Percentiles rank a stretch among this genome's conserved stretches.
Evolutionary conservation across 108 stramenopile species (phyloP).

Genomic region (Nannochloropsis salina): DNA sequence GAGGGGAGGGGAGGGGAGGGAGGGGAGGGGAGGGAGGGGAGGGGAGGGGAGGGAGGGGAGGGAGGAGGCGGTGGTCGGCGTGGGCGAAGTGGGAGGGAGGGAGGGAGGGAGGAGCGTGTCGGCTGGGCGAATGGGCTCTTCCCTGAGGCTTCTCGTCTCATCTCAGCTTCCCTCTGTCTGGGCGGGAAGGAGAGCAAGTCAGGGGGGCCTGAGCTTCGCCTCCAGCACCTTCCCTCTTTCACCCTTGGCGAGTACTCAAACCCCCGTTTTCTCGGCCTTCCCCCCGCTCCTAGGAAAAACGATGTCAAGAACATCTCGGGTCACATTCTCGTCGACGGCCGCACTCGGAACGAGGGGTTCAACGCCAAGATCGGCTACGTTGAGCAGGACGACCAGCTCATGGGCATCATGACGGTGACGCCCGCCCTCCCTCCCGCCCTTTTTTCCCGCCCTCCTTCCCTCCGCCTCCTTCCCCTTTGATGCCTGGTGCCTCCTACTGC

Average conservation of each 20-base stretch:
- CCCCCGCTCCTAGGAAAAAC: background rate
- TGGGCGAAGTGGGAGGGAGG: too few species aligned
- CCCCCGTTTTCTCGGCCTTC: background rate
- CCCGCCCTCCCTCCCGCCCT: background rate
- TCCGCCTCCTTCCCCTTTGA: background rate
- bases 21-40: too few species aligned
- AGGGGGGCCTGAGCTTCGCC: too few species aligned
- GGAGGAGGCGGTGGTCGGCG: too few species aligned
- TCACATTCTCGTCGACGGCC: background rate
- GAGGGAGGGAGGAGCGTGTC: background rate
- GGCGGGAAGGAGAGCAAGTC: too few species aligned
- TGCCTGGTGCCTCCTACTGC: background rate
- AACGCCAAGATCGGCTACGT: slow-evolving; percentile 4
- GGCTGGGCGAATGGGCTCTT: background rate
- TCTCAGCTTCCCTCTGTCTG: background rate
- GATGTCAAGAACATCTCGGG: background rate
- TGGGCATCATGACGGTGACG: slow-evolving; percentile 3
- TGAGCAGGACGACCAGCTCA: slow-evolving; percentile 11
- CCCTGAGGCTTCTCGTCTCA: background rate
- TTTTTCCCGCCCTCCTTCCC: background rate
- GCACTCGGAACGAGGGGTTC: background rate
- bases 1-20: too few species aligned
- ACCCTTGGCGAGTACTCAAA: too few species aligned
- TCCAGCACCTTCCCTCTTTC: too few species aligned
- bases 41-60: too few species aligned